phyloP scores from a whole-genome alignment of 108 stramenopile genomes.

The Conticribra guillardii region DNA sequence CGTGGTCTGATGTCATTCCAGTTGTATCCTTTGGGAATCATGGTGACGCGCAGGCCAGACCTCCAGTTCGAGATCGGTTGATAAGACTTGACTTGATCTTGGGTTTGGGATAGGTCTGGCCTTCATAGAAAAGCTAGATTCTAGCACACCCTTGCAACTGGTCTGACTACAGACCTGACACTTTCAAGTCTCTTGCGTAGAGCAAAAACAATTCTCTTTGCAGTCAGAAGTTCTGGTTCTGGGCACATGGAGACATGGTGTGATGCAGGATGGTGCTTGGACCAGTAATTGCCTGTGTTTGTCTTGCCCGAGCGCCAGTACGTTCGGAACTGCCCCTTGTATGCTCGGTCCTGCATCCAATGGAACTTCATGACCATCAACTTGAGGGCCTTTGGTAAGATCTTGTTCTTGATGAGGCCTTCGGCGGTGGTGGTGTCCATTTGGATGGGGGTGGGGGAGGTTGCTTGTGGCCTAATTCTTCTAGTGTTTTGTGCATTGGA shows the following conservation, averaged over 20 bases:
- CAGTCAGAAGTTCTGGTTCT: background rate
- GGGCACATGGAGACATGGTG: constrained; percentile 1
- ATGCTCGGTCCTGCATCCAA: constrained; percentile 8
- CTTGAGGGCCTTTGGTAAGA: constrained; percentile 46
- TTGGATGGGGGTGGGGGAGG: constrained; percentile 46
- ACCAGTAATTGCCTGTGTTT: constrained; percentile 5
- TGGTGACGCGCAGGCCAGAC: too few relatives aligned
- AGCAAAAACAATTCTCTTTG: background rate
- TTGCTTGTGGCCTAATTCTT: constrained; percentile 52
- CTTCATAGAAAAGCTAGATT: too few relatives aligned
- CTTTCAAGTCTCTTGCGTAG: too few relatives aligned
- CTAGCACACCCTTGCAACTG: constrained; percentile 9
- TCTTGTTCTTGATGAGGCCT: constrained; percentile 52
- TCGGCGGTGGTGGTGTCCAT: constrained; percentile 53
- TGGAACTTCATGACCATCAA: constrained; percentile 2
- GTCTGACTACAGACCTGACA: too few relatives aligned
- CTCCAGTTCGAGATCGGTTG: too few relatives aligned
- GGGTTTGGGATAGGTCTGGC: too few relatives aligned
- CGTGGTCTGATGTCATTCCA: too few relatives aligned
- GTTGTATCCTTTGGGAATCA: too few relatives aligned
- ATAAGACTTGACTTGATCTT: too few relatives aligned
- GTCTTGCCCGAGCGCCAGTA: constrained; percentile 6
- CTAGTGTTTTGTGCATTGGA: constrained; percentile 20
- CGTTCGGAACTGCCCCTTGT: constrained; percentile 8
- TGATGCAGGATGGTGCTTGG: constrained; percentile 3